Evolutionary conservation across 306 rosid species (phyloP).

Genomic region (Vachellia collinsii): DNA sequence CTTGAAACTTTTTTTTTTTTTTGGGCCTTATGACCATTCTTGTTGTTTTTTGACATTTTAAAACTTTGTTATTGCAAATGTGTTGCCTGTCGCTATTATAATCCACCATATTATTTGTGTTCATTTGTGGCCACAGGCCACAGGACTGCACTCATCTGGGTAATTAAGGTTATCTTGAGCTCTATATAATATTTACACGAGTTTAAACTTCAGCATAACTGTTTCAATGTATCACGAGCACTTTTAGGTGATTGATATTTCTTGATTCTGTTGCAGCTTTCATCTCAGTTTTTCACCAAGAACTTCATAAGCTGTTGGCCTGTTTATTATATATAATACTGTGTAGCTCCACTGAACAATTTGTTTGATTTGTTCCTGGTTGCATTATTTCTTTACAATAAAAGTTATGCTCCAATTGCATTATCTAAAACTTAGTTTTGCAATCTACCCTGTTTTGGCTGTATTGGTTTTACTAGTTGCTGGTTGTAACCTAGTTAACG

Average conservation of each 20-base stretch:
- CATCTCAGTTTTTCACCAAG: neutral
- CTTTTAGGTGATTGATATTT: constrained; percentile 1
- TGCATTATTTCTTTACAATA: constrained; percentile 23
- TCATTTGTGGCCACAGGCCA: neutral
- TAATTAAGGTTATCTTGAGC: neutral
- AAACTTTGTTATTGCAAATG: constrained; percentile 14
- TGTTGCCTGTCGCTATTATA: constrained; percentile 21
- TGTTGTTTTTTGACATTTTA: neutral
- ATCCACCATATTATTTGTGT: neutral
- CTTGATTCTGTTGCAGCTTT: constrained; percentile 1
- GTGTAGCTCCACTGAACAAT: neutral
- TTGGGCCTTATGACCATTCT: neutral
- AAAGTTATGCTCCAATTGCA: neutral
- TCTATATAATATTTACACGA: neutral
- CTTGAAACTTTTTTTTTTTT: constrained; percentile 9
- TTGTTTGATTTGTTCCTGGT: constrained; percentile 14
- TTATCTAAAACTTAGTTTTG: neutral
- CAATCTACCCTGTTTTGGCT: constrained; percentile 13
- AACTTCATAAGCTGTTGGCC: neutral
- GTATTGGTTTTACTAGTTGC: constrained; percentile 19
- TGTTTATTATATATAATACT: constrained; percentile 5
- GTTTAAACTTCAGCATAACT: neutral
- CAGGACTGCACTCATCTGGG: neutral
- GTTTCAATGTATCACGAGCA: neutral
- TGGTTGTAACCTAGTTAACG: constrained; percentile 36